Evolutionary conservation across 176 grass and related monocot species (phyloP).

Genomic region (Eleusine coracana): DNA sequence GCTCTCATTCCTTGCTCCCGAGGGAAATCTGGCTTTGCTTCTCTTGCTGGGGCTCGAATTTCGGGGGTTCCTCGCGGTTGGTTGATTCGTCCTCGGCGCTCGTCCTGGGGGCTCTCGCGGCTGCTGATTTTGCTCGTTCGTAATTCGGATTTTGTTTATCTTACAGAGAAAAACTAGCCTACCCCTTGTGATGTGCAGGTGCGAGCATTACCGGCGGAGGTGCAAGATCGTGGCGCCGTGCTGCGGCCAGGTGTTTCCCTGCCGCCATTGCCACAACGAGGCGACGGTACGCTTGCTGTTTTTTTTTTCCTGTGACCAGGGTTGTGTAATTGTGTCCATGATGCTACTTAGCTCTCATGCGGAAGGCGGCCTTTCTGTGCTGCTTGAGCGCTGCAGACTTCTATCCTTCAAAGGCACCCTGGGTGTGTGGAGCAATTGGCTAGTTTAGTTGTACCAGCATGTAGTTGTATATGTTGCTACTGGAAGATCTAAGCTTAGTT

Average conservation of each 20-base stretch:
- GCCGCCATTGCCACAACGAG: slow-evolving; percentile 96
- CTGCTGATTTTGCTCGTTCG: not conserved
- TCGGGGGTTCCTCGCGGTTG: not conserved
- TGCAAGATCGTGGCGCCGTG: slow-evolving; percentile 95
- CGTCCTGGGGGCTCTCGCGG: not conserved
- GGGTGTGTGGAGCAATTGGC: not conserved
- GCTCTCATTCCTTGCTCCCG: not conserved
- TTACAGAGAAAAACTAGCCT: not conserved
- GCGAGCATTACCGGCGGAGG: slow-evolving; percentile 82
- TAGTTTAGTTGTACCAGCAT: not conserved
- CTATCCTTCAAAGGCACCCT: not conserved
- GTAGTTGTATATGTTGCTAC: slow-evolving; percentile 4
- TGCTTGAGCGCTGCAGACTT: not conserved
- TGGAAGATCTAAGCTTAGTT: not conserved
- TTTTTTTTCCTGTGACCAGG: not conserved
- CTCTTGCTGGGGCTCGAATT: not conserved
- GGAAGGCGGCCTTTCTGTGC: not conserved
- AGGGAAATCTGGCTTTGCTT: slow-evolving; percentile 31
- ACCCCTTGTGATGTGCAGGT: slow-evolving; percentile 43
- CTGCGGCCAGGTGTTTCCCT: slow-evolving; percentile 78
- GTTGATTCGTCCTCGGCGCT: not conserved
- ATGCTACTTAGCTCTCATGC: not conserved
- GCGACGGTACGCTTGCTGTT: slow-evolving; percentile 48
- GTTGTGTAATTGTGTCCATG: not conserved
- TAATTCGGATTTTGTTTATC: not conserved